A percentile compares a stretch with the other conserved stretches of the same genome.
phyloP scores from a whole-genome alignment of 1,284 basidiomycete species.

The Paramarasmius palmivorus region DNA sequence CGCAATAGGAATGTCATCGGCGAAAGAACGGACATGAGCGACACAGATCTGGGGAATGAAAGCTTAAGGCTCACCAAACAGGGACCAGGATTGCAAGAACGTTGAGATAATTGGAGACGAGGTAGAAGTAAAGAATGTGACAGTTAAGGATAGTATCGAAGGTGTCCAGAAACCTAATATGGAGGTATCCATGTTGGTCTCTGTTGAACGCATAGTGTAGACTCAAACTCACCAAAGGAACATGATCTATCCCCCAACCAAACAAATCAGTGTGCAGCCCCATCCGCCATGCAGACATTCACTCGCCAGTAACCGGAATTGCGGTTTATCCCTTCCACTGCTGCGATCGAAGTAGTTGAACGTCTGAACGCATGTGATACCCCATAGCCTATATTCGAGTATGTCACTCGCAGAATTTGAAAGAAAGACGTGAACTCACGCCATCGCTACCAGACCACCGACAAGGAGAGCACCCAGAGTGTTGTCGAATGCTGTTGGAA shows the following conservation, averaged over 20 bases:
- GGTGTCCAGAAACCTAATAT: slow-evolving; percentile 47
- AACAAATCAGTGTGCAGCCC: too few relatives aligned
- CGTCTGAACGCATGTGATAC: slow-evolving; percentile 55
- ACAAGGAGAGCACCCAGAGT: slow-evolving; percentile 51
- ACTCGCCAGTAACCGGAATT: slow-evolving; percentile 42
- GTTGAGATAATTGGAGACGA: slow-evolving; percentile 50
- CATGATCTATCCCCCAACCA: slow-evolving; percentile 33
- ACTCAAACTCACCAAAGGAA: slow-evolving; percentile 38
- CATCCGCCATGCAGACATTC: not conserved
- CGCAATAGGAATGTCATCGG: not conserved
- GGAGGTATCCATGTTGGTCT: not conserved
- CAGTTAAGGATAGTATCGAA: slow-evolving; percentile 48
- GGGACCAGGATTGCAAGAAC: slow-evolving; percentile 39
- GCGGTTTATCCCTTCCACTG: slow-evolving; percentile 34
- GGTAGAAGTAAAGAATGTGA: slow-evolving; percentile 54
- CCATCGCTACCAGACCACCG: slow-evolving; percentile 45
- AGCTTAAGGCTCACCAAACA: slow-evolving; percentile 45
- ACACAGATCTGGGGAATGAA: not conserved
- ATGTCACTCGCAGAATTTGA: not conserved
- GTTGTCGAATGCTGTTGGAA: slow-evolving; percentile 37
- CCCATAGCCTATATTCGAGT: slow-evolving; percentile 46
- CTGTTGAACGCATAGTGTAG: not conserved
- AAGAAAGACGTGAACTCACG: slow-evolving; percentile 31
- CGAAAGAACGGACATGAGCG: not conserved
- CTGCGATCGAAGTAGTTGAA: slow-evolving; percentile 48